These are phyloP conservation scores for Lactarius hengduanensis DNA, from an alignment of 768 basidiomycete genomes.

Conservation along the genomic window DNA sequence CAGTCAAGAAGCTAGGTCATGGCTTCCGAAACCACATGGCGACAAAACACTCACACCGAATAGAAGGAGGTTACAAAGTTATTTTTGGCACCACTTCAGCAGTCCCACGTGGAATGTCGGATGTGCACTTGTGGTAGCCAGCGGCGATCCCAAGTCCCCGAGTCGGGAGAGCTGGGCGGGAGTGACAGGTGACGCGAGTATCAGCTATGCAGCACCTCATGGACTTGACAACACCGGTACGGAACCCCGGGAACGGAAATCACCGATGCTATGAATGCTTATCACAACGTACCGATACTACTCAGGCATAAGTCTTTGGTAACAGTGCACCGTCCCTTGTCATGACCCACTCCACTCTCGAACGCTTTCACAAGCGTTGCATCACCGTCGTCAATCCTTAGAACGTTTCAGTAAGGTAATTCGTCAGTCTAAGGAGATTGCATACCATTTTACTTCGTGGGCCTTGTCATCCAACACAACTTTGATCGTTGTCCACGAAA, in stretches of 20 bases:
- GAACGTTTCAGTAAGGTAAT: neutral
- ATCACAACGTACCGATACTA: slow-evolving; percentile 68
- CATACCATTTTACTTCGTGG: slow-evolving; percentile 77
- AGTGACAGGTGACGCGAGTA: neutral
- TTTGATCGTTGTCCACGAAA: slow-evolving; percentile 95
- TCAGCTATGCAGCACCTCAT: neutral
- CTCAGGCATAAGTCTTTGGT: slow-evolving; percentile 71
- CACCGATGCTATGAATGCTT: neutral
- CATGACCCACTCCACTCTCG: slow-evolving; percentile 61
- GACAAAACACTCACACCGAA: neutral
- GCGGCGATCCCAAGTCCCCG: neutral
- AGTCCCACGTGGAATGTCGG: neutral
- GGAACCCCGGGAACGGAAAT: neutral
- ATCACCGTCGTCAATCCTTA: slow-evolving; percentile 84
- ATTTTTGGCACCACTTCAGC: neutral
- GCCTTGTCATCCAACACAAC: slow-evolving; percentile 77
- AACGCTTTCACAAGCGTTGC: slow-evolving; percentile 76
- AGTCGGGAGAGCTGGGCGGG: neutral
- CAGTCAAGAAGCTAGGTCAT: neutral
- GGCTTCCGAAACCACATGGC: neutral
- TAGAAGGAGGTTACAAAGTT: neutral
- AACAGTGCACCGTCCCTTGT: slow-evolving; percentile 72
- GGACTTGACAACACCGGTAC: neutral
- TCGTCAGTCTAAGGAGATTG: neutral
- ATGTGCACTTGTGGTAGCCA: neutral